Conservation (phyloP, 1,284 basidiomycete genomes). For the Malassezia cuniculi region DNA sequence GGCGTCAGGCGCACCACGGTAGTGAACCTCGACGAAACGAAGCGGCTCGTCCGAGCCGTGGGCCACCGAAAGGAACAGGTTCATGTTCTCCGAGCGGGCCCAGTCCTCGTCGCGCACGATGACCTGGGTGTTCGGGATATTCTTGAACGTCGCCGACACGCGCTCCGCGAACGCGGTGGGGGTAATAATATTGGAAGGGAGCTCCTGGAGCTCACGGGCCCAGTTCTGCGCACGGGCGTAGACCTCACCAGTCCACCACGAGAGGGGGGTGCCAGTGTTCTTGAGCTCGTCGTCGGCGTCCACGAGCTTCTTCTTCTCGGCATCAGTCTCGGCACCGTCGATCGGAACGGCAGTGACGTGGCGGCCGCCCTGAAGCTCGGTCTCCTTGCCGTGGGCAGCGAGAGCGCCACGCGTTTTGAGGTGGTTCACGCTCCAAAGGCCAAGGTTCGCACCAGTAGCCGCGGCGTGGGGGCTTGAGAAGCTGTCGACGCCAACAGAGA, state of each 20-base stretch:
- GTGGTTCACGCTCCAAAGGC: slow-evolving; percentile 38
- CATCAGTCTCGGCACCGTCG: slow-evolving; percentile 19
- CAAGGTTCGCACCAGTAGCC: slow-evolving; percentile 34
- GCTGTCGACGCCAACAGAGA: slow-evolving; percentile 29
- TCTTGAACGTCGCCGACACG: slow-evolving; percentile 57
- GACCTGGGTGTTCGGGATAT: slow-evolving; percentile 58
- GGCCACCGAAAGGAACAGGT: slow-evolving; percentile 74
- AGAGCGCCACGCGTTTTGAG: slow-evolving; percentile 39
- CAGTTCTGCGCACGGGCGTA: slow-evolving; percentile 72
- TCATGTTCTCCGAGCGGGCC: slow-evolving; percentile 72
- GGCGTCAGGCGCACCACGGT: slow-evolving; percentile 57
- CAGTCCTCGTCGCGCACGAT: slow-evolving; percentile 69
- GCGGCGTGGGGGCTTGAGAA: slow-evolving; percentile 37
- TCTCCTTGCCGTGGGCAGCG: slow-evolving; percentile 22
- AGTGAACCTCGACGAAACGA: slow-evolving; percentile 76
- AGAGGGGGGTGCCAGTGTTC: slow-evolving; percentile 24
- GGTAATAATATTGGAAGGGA: slow-evolving; percentile 56
- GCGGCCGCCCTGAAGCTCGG: slow-evolving; percentile 30
- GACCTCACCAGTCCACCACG: slow-evolving; percentile 45
- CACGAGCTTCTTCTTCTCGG: slow-evolving; percentile 31
- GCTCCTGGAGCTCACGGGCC: slow-evolving; percentile 70
- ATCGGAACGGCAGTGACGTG: slow-evolving; percentile 30
- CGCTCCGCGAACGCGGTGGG: slow-evolving; percentile 59
- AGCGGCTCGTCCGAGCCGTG: slow-evolving; percentile 69
- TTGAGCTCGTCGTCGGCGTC: slow-evolving; percentile 31